Evolutionary conservation across 257 asterid species (phyloP).

Genomic region (Scutellaria barbata): DNA sequence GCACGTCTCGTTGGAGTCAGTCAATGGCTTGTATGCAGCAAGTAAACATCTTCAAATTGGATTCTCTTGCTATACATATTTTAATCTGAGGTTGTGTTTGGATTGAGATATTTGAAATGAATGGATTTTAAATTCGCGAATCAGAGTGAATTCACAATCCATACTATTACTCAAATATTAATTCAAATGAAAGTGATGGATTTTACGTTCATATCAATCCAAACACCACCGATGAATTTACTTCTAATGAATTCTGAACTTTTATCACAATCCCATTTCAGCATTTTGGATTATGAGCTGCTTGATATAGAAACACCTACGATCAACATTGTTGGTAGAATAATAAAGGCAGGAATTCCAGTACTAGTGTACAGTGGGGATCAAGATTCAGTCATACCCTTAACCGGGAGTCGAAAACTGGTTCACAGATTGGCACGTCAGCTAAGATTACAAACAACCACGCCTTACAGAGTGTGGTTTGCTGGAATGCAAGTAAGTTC

Average conservation of each 20-base stretch:
- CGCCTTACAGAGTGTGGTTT: slow-evolving; percentile 80
- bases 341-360: slow-evolving; percentile 67
- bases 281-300: slow-evolving; percentile 70
- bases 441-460: slow-evolving; percentile 49
- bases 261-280: slow-evolving; percentile 36
- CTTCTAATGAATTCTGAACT: not conserved
- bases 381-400: slow-evolving; percentile 87
- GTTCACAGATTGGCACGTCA: slow-evolving; percentile 60
- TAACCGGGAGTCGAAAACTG: slow-evolving; percentile 72
- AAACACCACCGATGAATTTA: too few species aligned
- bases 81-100: too few species aligned
- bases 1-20: slow-evolving; percentile 72
- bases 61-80: not conserved
- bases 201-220: too few species aligned
- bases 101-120: too few species aligned
- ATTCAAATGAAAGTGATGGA: too few species aligned
- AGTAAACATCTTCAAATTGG: slow-evolving; percentile 38
- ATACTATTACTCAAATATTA: too few species aligned
- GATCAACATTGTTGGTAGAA: slow-evolving; percentile 56
- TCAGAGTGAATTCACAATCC: too few species aligned
- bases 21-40: slow-evolving; percentile 84
- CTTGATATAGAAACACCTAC: slow-evolving; percentile 79
- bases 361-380: slow-evolving; percentile 83
- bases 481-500: slow-evolving; percentile 71
- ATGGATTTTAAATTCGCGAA: too few species aligned